phyloP scores from a whole-genome alignment of 345 rosid species.

The Reutealis trisperma region DNA sequence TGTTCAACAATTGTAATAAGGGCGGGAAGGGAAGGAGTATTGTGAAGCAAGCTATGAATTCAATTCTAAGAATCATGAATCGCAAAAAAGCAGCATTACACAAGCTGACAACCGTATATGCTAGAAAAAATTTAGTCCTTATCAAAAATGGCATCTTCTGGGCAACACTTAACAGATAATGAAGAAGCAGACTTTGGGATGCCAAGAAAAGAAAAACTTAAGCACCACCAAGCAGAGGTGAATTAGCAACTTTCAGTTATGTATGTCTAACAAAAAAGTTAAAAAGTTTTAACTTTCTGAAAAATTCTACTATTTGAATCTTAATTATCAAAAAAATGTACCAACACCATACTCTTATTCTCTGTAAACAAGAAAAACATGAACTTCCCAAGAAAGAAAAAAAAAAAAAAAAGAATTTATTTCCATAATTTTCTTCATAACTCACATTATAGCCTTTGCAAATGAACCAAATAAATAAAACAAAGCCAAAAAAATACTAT shows the following conservation, averaged over 20 bases:
- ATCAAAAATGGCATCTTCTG: too few relatives aligned
- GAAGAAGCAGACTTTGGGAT: too few relatives aligned
- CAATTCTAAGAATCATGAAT: neutral
- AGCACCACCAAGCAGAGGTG: neutral
- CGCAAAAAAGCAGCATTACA: neutral
- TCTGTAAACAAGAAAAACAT: neutral
- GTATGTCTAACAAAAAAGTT: neutral
- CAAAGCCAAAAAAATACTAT: conserved; percentile 1
- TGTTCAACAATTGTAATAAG: neutral
- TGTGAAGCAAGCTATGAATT: neutral
- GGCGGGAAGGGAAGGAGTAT: neutral
- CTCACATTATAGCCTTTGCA: too few relatives aligned
- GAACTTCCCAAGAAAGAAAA: neutral
- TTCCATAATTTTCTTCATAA: neutral
- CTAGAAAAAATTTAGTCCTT: too few relatives aligned
- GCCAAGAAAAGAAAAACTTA: too few relatives aligned
- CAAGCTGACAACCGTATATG: too few relatives aligned
- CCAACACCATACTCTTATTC: neutral
- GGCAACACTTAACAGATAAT: too few relatives aligned
- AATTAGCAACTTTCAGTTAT: neutral
- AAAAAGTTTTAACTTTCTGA: neutral
- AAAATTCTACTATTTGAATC: neutral
- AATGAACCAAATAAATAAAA: neutral
- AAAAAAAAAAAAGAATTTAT: neutral
- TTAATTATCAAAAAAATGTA: neutral